These are phyloP conservation scores for Ehretia macrophylla DNA, from an alignment of 257 asterid species.

Conservation along the genomic window DNA sequence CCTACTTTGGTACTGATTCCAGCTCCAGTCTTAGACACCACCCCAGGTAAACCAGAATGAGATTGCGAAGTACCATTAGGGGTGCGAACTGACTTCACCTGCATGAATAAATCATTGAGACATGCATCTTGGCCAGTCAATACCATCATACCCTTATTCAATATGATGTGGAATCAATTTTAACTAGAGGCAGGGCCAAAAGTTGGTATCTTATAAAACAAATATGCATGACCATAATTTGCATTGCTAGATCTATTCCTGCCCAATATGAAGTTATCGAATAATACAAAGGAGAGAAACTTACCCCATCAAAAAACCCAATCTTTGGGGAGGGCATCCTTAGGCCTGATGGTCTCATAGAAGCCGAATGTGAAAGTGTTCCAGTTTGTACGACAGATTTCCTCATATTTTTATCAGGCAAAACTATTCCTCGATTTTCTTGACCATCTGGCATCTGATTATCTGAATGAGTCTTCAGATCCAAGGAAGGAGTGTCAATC, in stretches of 20 bases:
- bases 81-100: constrained; percentile 63
- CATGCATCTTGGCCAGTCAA: background rate
- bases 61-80: constrained; percentile 49
- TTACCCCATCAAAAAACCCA: constrained; percentile 96
- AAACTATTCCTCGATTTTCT: constrained; percentile 27
- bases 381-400: constrained; percentile 37
- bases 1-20: constrained; percentile 44
- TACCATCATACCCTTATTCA: background rate
- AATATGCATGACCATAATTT: no score
- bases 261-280: constrained; percentile 1
- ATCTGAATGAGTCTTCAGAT: constrained; percentile 23
- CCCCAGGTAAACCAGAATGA: constrained; percentile 30
- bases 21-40: constrained; percentile 39
- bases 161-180: background rate
- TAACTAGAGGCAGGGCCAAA: background rate
- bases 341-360: constrained; percentile 70
- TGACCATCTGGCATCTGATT: constrained; percentile 34
- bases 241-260: background rate
- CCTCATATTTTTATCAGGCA: constrained; percentile 27
- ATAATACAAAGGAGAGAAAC: constrained; percentile 25
- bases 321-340: constrained; percentile 92
- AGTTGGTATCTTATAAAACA: background rate
- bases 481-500: constrained; percentile 28
- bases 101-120: constrained; percentile 16
- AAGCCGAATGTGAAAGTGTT: constrained; percentile 38